Evolutionary conservation across 352 stramenopile species (phyloP), one percentile per base, ranked within the genome.

Genomic region (Thalassiosira oceanica): DNA sequence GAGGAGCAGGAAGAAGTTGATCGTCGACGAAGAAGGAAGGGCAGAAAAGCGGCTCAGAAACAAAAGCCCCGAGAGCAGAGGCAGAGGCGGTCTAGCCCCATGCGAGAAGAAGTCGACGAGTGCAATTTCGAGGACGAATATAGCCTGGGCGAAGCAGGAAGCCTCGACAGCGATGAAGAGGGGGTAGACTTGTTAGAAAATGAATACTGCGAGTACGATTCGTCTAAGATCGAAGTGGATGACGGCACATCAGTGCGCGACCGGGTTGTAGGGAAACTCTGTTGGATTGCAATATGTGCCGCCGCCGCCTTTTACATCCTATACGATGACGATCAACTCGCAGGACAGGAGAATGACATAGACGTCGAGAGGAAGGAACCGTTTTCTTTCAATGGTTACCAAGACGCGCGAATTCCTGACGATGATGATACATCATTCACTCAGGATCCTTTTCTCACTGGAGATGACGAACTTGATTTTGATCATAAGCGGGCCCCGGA

Each of bases 381-480:
- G 7, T 65, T 55, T 66, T 65, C 41, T 13, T 64, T 58, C 31
- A 56, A 49, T 15, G 61, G 50, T 4, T 72, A 72, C 20, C 57
- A 65, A 54, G 62, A 73, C 45, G 51, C 31, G 23, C 51, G 45
- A 39, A 73, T 66, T 33, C 62, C 62, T 16, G 45, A 64, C 53
- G 62, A 65, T 50, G 61, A 63, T 51, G 24, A 39, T 1, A 43
- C 42, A 42, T 43, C 43, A 27, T 55, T 54, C 50, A 39, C 33
- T 39, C 33, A 39, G 10, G 33, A 39, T n/a, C 10, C 10, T 39
- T 39, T 39, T 26, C 44, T 23, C 29, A 41, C 20, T 26, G 26
- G 10, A 49, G 33, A 46, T 43, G 15, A 50, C 10, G n/a, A n/a
- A n/a, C n/a, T n/a, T n/a, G n/a, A n/a, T n/a, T n/a, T n/a, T n/a